Evolutionary conservation across 768 basidiomycete species (phyloP).

Genomic region (Ephemerocybe angulata): DNA sequence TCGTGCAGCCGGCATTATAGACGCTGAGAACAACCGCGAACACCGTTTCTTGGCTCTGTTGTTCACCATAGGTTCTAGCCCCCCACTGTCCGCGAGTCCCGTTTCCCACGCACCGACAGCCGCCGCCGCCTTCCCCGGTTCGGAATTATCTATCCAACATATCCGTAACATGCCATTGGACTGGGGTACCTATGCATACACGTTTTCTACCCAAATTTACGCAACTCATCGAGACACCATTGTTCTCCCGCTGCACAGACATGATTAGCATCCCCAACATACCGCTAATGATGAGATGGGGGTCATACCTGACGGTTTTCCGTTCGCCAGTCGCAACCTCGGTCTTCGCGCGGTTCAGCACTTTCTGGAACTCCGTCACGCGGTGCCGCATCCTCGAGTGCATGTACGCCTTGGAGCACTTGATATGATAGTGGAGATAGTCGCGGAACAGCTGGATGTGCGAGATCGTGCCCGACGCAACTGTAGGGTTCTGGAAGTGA

Average conservation of each 20-base stretch:
- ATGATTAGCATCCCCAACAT: conserved; percentile 12
- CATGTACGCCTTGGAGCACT: conserved; percentile 98
- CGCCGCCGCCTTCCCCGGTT: background rate
- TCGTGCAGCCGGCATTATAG: background rate
- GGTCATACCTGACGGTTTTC: conserved; percentile 83
- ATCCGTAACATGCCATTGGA: background rate
- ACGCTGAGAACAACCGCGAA: background rate
- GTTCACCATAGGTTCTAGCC: background rate
- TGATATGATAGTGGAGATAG: conserved; percentile 99
- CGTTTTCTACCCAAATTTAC: background rate
- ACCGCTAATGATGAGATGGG: background rate
- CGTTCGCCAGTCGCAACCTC: conserved; percentile 78
- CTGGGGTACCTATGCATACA: background rate
- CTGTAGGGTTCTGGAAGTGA: conserved; percentile 74
- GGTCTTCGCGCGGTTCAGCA: conserved; percentile 93
- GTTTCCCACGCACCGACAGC: background rate
- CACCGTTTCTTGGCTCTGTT: background rate
- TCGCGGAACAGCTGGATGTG: conserved; percentile 97
- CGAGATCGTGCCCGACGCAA: conserved; percentile 79
- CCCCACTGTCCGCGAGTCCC: background rate
- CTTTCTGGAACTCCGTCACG: conserved; percentile 93
- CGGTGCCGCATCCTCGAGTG: conserved; percentile 94
- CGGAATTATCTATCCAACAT: background rate
- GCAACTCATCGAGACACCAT: conserved; percentile 52
- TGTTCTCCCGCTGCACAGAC: conserved; percentile 48